Base-by-base conservation (phyloP, 2,329 filamentous ascomycete genomes). In the Leptosphaerulina australis region DNA sequence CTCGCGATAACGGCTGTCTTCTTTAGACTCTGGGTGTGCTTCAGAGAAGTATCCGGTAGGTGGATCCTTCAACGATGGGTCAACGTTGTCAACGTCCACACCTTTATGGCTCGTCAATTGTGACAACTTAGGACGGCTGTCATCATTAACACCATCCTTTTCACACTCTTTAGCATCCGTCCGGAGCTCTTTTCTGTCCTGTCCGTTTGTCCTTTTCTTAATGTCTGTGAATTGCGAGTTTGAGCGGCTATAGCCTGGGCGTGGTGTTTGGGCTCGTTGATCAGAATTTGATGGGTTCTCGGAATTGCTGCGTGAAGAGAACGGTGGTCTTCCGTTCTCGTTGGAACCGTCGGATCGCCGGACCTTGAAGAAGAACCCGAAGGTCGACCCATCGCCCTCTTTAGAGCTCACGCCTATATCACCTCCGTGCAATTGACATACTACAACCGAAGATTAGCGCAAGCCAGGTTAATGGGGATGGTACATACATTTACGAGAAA, bases 321-420 rank as follows among this genome's bases (percentile, higher is more conserved):
- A 59, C 4, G 60, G 40, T 2, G 69, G 68, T 25, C 67, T 55
- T 18, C 62, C 60, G 8, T 58, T 61, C 17, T 66, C 63, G 12
- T 24, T 55, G 4, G 51, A 29, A 2, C 56, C 62, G 10, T 64
- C 55, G 4, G 62, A 60, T 20, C 62, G 60, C 12, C 69, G 66
- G 0, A 67, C 69, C 48, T 68, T 72, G 60, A 72, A 72, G 52
- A 70, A 73, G 43, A 72, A 73, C 0, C 66, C 69, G 40, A 73
- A 72, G 1, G 70, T 73, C 1, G 67, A 71, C 5, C 70, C 70
- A 52, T 70, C 63, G 0, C 67, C 67, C 38, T 70, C 63, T 54
- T 66, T 67, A 1, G 66, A 67, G 31, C 67, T 67, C 0, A 73
- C 69, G 0, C 70, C 70, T 10, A 72, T 70, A 12, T 72, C 70